These are phyloP conservation scores for Penicillium sp. DNA, from an alignment of 2,329 filamentous ascomycete genomes.

Conservation along the genomic window DNA sequence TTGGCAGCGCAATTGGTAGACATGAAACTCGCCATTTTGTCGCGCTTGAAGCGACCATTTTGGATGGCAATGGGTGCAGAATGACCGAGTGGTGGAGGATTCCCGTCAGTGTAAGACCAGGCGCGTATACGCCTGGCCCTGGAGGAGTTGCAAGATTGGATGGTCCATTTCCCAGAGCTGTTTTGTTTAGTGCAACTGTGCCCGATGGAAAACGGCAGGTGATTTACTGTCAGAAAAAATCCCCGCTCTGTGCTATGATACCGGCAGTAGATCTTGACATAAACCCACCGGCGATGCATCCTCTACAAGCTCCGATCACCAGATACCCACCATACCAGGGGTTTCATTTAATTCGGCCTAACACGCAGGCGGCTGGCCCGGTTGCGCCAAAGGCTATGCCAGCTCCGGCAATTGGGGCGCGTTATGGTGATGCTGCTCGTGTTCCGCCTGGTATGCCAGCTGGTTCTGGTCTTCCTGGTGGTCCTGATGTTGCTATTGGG, in stretches of 20 bases:
- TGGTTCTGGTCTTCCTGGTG: no score
- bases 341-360: no score
- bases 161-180: neutral
- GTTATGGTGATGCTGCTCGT: no score
- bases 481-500: no score
- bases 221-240: neutral
- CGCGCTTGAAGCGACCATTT: neutral
- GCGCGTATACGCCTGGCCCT: neutral
- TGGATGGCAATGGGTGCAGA: neutral
- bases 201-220: neutral
- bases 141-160: neutral
- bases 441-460: neutral
- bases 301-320: neutral
- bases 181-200: neutral
- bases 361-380: no score
- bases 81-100: neutral
- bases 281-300: neutral
- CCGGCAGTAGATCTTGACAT: neutral
- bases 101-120: neutral
- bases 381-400: neutral
- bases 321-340: no score
- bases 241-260: neutral
- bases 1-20: no score
- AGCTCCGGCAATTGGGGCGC: slow-evolving; percentile 5
- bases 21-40: neutral